Evolutionary conservation across 202 grass and related monocot species (phyloP).

Genomic region (Setaria italica): DNA sequence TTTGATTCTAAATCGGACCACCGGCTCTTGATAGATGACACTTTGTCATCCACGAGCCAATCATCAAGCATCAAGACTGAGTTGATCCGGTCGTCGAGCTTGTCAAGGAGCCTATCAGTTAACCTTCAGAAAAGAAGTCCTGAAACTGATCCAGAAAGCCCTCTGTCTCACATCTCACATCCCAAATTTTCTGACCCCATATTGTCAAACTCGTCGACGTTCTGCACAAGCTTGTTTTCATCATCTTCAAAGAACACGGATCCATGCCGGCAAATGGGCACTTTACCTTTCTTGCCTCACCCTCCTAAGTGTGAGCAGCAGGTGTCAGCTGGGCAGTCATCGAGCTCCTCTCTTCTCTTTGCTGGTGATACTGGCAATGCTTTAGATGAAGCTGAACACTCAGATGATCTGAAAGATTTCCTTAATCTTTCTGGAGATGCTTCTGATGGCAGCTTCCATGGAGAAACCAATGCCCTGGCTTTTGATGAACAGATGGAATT

Average conservation of each 20-base stretch:
- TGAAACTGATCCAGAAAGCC: conserved; percentile 56
- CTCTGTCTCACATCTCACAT: conserved; percentile 51
- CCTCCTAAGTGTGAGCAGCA: conserved; percentile 70
- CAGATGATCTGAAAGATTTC: conserved; percentile 73
- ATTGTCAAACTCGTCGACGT: conserved; percentile 82
- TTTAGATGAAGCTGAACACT: conserved; percentile 58
- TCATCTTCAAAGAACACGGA: conserved; percentile 58
- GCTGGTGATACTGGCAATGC: conserved; percentile 42
- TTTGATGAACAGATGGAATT: conserved; percentile 85
- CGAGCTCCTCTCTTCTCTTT: conserved; percentile 50
- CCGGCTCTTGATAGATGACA: conserved; percentile 30
- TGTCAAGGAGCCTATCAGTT: conserved; percentile 46
- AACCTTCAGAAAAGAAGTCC: conserved; percentile 56
- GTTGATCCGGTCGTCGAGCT: conserved; percentile 46
- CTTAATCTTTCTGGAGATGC: conserved; percentile 79
- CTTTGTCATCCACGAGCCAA: conserved; percentile 62
- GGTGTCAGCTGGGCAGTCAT: conserved; percentile 46
- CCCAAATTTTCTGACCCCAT: conserved; percentile 69
- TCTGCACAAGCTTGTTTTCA: conserved; percentile 84
- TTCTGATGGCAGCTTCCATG: conserved; percentile 73
- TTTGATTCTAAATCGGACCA: conserved; percentile 46
- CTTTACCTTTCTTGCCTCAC: conserved; percentile 84
- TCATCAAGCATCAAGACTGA: conserved; percentile 57
- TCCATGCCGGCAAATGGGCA: conserved; percentile 43
- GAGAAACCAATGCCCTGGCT: conserved; percentile 57